Percentiles rank a stretch among this genome's conserved stretches.
Conservation (phyloP, 2,329 filamentous ascomycete genomes). For the Talaromyces sp. region DNA sequence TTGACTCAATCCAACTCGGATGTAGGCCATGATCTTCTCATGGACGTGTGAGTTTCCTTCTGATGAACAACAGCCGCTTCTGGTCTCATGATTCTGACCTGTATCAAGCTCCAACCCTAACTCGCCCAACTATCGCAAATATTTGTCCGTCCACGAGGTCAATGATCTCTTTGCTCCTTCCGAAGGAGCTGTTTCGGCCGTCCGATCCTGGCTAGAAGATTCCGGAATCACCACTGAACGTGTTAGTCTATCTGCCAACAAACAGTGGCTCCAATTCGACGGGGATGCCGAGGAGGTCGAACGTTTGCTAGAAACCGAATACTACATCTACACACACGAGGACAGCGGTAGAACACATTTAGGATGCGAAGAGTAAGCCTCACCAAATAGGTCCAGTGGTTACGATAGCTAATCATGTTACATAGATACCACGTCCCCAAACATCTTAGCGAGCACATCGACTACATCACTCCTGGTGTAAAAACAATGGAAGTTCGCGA, state of each 20-base stretch:
- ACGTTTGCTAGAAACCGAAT: slow-evolving; percentile 37
- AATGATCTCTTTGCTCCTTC: slow-evolving; percentile 36
- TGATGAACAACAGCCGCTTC: too few species aligned
- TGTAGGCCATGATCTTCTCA: slow-evolving; percentile 28
- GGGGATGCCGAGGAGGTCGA: slow-evolving; percentile 37
- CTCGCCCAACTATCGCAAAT: slow-evolving; percentile 36
- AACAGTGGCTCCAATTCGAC: slow-evolving; percentile 43
- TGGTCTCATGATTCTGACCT: not conserved
- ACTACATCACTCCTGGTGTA: slow-evolving; percentile 35
- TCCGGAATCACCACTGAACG: slow-evolving; percentile 26
- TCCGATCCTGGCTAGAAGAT: slow-evolving; percentile 29
- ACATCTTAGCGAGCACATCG: slow-evolving; percentile 29
- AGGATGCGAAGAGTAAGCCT: slow-evolving; percentile 39
- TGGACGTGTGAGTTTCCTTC: slow-evolving; percentile 28
- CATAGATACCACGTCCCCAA: slow-evolving; percentile 30
- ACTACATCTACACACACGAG: slow-evolving; percentile 37
- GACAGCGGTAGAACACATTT: slow-evolving; percentile 32
- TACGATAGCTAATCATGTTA: slow-evolving; percentile 1
- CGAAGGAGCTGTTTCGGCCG: slow-evolving; percentile 26
- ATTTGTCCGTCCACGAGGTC: slow-evolving; percentile 31
- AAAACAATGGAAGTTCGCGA: slow-evolving; percentile 30
- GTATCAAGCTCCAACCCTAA: slow-evolving; percentile 32
- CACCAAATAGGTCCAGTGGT: not conserved
- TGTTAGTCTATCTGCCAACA: slow-evolving; percentile 29
- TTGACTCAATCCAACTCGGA: slow-evolving; percentile 28